Evolutionary conservation across 179 eudicot species (phyloP).

Genomic region (Beta macrorhiza): DNA sequence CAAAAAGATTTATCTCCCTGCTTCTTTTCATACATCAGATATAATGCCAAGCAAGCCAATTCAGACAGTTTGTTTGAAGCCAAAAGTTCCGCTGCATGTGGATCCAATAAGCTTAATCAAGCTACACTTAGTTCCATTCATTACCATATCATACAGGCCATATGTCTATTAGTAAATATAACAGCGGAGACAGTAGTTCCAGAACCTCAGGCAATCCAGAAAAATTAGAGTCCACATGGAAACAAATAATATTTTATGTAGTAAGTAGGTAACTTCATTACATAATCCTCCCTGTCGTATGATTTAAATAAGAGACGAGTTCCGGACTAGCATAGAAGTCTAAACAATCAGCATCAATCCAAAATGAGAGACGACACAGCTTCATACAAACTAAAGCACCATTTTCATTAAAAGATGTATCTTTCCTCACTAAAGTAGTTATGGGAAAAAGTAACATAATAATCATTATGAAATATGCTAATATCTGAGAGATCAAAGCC

Average conservation of each 20-base stretch:
- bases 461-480: too few relatives aligned
- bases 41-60: conserved; percentile 95
- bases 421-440: too few relatives aligned
- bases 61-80: conserved; percentile 96
- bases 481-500: too few relatives aligned
- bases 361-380: too few relatives aligned
- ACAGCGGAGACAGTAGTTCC: background rate
- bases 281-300: background rate
- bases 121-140: conserved; percentile 14
- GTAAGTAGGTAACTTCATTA: too few relatives aligned
- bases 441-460: too few relatives aligned
- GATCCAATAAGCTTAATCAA: conserved; percentile 30
- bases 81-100: conserved; percentile 83
- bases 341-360: too few relatives aligned
- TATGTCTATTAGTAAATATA: background rate
- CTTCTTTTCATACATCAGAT: conserved; percentile 99
- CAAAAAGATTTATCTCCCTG: conserved; percentile 93
- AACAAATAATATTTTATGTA: background rate
- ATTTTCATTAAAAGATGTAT: too few relatives aligned
- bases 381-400: too few relatives aligned
- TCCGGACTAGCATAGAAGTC: too few relatives aligned
- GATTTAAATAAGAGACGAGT: too few relatives aligned
- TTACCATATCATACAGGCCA: background rate
- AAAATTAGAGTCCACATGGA: background rate
- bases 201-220: background rate